These are phyloP conservation scores for Schrenkiella parvula DNA, from an alignment of 345 rosid genomes.

Conservation along the genomic window DNA sequence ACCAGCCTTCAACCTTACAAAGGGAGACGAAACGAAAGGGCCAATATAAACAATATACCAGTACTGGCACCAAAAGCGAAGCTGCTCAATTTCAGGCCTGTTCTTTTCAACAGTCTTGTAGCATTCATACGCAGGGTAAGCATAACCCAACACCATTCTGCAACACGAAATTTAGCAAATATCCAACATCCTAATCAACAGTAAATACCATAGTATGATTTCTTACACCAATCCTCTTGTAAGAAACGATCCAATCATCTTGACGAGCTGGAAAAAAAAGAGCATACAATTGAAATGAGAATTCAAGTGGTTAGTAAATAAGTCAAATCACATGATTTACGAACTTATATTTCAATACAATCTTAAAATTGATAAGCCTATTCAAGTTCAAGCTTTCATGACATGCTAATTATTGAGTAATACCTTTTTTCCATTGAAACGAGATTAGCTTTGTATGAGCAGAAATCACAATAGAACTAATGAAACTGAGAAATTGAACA, in stretches of 20 bases:
- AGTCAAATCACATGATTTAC: background rate
- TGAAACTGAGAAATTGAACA: slow-evolving; percentile 2
- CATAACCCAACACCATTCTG: slow-evolving; percentile 73
- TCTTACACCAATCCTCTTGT: slow-evolving; percentile 64
- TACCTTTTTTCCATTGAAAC: background rate
- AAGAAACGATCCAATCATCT: slow-evolving; percentile 59
- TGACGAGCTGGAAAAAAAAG: slow-evolving; percentile 12
- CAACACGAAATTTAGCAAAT: background rate
- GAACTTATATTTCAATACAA: background rate
- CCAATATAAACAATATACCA: slow-evolving; percentile 40
- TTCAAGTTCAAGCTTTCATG: background rate
- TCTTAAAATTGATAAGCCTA: background rate
- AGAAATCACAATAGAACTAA: background rate
- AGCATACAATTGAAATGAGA: background rate
- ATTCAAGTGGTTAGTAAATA: background rate
- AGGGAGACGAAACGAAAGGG: background rate
- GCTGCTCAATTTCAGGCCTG: slow-evolving; percentile 45
- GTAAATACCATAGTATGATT: background rate
- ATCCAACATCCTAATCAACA: background rate
- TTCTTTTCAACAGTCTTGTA: slow-evolving; percentile 61
- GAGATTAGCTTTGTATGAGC: background rate
- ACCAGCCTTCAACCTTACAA: background rate
- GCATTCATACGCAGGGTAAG: slow-evolving; percentile 79
- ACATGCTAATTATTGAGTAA: background rate
- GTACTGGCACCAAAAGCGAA: slow-evolving; percentile 81